Conservation (phyloP, 345 rosid genomes). For the Brassica nigra region DNA sequence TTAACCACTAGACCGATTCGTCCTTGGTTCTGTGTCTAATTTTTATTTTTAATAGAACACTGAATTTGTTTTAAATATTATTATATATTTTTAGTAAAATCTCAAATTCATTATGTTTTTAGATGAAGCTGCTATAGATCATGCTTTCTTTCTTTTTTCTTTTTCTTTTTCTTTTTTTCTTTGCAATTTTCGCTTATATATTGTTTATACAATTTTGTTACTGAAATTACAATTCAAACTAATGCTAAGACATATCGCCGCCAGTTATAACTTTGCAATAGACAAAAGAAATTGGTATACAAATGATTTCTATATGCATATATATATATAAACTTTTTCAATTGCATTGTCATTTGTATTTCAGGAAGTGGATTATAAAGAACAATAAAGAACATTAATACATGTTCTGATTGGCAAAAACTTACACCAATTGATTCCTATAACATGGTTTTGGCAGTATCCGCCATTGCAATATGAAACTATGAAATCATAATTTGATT, state of each 20-base stretch:
- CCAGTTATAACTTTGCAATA: not conserved
- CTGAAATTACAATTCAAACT: not conserved
- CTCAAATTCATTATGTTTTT: not conserved
- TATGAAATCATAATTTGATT: constrained; percentile 18
- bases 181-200: not conserved
- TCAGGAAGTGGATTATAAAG: constrained; percentile 24
- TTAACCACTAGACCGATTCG: not conserved
- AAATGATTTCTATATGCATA: constrained; percentile 7
- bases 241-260: constrained; percentile 1
- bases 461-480: constrained; percentile 24
- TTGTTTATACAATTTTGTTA: not conserved
- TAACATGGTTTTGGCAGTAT: constrained; percentile 35
- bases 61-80: not conserved
- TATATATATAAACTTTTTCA: not conserved
- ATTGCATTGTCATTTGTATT: constrained; percentile 8
- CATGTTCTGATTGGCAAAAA: constrained; percentile 29
- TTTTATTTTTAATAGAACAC: not conserved
- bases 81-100: not conserved
- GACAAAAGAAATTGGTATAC: not conserved
- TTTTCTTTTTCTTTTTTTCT: not conserved
- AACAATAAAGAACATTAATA: constrained; percentile 33
- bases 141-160: not conserved
- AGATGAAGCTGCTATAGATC: not conserved
- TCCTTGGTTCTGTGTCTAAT: not conserved
- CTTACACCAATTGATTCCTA: constrained; percentile 29